phyloP scores from a whole-genome alignment of 78 protist species.

The Goniomonas avonlea region DNA sequence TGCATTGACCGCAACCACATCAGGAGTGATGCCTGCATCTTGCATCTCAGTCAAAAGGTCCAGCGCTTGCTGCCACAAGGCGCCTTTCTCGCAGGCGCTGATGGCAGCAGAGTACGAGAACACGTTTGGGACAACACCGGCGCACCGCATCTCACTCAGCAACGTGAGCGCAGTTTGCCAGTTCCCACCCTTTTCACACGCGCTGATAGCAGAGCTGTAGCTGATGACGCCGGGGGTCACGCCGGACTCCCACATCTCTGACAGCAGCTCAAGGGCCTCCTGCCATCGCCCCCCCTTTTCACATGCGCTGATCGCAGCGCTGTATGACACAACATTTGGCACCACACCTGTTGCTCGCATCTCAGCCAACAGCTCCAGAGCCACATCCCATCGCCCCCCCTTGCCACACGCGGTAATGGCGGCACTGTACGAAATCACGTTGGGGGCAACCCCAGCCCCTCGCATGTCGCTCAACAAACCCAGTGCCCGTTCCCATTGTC shows the following conservation, averaged over 20 bases:
- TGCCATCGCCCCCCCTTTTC: background rate
- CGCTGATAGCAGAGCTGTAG: constrained; percentile 1
- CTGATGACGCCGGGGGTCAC: background rate
- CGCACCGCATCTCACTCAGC: background rate
- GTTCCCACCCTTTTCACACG: background rate
- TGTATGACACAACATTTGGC: constrained; percentile 12
- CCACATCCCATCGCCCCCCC: background rate
- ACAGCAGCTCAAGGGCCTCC: background rate
- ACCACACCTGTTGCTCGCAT: background rate
- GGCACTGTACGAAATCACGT: background rate
- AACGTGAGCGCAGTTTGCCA: background rate
- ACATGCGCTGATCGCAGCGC: background rate
- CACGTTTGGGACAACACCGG: background rate
- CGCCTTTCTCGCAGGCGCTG: constrained; percentile 8
- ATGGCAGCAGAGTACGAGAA: constrained; percentile 24
- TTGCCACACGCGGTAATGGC: constrained; percentile 12
- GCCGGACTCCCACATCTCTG: background rate
- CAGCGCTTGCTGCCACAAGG: too few relatives aligned
- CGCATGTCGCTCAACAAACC: too few relatives aligned
- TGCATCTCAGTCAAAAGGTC: too few relatives aligned
- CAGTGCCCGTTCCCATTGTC: too few relatives aligned
- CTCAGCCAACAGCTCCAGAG: background rate
- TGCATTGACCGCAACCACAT: constrained; percentile 2
- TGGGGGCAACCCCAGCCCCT: too few relatives aligned
- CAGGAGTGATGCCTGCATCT: too few relatives aligned